Evolutionary conservation across 2,329 filamentous ascomycete genomes (phyloP), one percentile per base, ranked within the genome.

Genomic region (Lachnellula suecica): DNA sequence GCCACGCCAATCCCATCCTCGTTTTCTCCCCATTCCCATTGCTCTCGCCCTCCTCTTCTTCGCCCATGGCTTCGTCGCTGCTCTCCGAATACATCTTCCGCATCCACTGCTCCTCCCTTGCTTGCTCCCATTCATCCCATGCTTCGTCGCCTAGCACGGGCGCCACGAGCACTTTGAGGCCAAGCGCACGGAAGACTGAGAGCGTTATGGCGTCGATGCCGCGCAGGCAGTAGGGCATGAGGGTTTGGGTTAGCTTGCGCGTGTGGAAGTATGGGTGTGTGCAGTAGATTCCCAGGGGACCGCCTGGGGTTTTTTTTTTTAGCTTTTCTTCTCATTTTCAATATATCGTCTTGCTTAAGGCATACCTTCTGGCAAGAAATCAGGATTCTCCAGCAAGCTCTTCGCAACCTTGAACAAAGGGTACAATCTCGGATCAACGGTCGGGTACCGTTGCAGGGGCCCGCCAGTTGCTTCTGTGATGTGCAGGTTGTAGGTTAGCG

Each of bases 401-500:
- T 65, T 55, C 7, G 75, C 51, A 2, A 59, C 59, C 1, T 59
- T 51, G 49, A 72, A 72, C 1, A 79, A 51, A 0, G 71, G 72
- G 44, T 73, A 61, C 2, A 61, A 52, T 3, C 59, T 58, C 4
- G 69, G 61, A 49, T 74, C 65, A 31, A 73, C 59, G n/a, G 53
- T 54, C 25, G 47, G 40, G 49, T 49, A 29, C 20, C 53, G 41
- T 51, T 57, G 41, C 45, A 59, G 8, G 3, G 57, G 52, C 1
- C 31, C 37, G 5, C 68, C 70, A n/a, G 66, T 61, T 4, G 70
- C 66, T 20, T 67, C 62, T 2, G 68, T 66, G 10, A 71, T 65
- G 55, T 73, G 82, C 1, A 86, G 67, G 52, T 84, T 84, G 66
- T 85, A 85, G 0, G 81, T 85, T 20, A 86, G 62, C 0, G 79